Percentiles rank a stretch among this genome's conserved stretches.
Conservation (phyloP, 2,329 filamentous ascomycete genomes). For the Venturia pyrina region DNA sequence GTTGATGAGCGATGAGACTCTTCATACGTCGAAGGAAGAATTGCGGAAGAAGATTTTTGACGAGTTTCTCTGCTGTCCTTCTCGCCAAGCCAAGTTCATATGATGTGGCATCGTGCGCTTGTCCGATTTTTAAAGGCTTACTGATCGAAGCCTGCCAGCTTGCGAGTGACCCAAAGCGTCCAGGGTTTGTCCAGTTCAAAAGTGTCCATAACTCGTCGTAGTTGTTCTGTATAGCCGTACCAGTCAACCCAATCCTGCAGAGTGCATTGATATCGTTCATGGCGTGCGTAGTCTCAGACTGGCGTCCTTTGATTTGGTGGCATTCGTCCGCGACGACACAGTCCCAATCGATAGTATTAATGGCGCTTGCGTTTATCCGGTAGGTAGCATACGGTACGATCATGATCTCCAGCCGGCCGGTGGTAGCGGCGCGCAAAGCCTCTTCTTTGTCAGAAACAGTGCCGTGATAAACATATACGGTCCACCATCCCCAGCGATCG, state of each 20-base stretch:
- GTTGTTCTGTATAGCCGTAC: slow-evolving; percentile 94
- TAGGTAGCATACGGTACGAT: slow-evolving; percentile 94
- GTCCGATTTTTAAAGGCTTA: slow-evolving; percentile 72
- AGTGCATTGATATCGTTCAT: slow-evolving; percentile 88
- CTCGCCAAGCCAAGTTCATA: slow-evolving; percentile 72
- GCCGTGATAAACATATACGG: slow-evolving; percentile 74
- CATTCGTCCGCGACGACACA: slow-evolving; percentile 92
- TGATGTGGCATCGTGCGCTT: slow-evolving; percentile 83
- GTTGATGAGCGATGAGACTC: slow-evolving; percentile 77
- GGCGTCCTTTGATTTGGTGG: slow-evolving; percentile 73
- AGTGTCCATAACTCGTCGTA: slow-evolving; percentile 97
- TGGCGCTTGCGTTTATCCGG: slow-evolving; percentile 57
- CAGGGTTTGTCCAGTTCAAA: slow-evolving; percentile 92
- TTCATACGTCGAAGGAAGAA: slow-evolving; percentile 94
- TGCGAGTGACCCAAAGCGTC: slow-evolving; percentile 52
- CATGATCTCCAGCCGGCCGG: slow-evolving; percentile 77
- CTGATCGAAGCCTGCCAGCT: slow-evolving; percentile 75
- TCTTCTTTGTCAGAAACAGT: slow-evolving; percentile 51
- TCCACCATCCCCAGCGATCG: slow-evolving; percentile 91
- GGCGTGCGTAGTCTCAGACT: slow-evolving; percentile 67
- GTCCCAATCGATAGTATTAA: slow-evolving; percentile 89
- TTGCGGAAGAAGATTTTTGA: slow-evolving; percentile 74
- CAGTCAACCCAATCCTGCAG: slow-evolving; percentile 85
- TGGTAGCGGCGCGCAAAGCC: slow-evolving; percentile 59
- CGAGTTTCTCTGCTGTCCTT: slow-evolving; percentile 72